Evolutionary conservation across 164 flowering plant genomes (phyloP), one percentile per base, ranked within the genome.

Genomic region (Umbilicus rupestris): DNA sequence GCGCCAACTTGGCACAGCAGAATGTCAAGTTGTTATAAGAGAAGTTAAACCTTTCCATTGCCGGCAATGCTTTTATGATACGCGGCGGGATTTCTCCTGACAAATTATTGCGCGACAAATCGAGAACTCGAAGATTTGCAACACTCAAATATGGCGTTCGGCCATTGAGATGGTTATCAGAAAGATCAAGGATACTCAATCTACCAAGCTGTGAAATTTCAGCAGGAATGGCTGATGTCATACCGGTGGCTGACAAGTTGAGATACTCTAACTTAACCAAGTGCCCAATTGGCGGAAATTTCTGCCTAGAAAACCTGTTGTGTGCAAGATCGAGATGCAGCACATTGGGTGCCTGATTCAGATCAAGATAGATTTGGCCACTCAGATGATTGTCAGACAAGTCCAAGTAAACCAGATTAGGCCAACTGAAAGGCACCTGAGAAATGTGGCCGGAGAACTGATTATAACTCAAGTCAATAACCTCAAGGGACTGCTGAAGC

Each of bases 381-480:
- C 83, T 82, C n/a, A 91, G 78, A 69, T 81, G 75, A 78, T 90
- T 90, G 66, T 76, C 84, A 42, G 97, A 88, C 68, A 88, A 71
- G 70, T 90, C 95, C 57, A 90, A 77, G 68, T 78, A 77, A 71
- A 82, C 76, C 78, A 90, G 74, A 72, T 22, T 71, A 64, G 89
- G 81, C 87, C 82, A 83, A 35, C 81, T 76, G 82, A 70, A 80
- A 57, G 77, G 73, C 81, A 84, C 84, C 84, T 82, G 82, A 73
- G 89, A 80, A 75, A 90, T 75, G 76, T 83, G 85, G 52, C 95
- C 97, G 66, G 86, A 82, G 71, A 91, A 87, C 75, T 77, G 87
- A 77, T 91, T 91, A 49, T 69, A 68, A 70, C 97, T 88, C 70
- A 91, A 77, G 74, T 91, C 96, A 39, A 87, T 62, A 50, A 87